Evolutionary conservation across 305 asterid species (phyloP).

Genomic region (Fraxinus floribunda): DNA sequence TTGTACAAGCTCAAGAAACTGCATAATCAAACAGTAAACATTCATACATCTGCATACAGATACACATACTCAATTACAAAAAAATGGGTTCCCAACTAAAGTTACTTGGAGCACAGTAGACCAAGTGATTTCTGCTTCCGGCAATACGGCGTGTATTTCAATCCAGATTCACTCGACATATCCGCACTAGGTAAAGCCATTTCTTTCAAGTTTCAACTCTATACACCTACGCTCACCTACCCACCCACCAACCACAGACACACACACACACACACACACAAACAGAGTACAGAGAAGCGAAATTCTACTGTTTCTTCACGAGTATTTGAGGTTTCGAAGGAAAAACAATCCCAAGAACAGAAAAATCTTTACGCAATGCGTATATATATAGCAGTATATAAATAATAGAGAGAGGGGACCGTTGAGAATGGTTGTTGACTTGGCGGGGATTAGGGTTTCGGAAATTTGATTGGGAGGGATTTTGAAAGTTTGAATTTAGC

Average conservation of each 20-base stretch:
- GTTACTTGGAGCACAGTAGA: slow-evolving; percentile 82
- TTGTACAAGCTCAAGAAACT: slow-evolving; percentile 77
- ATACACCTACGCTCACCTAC: background rate
- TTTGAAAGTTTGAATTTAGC: slow-evolving; percentile 55
- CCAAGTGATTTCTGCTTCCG: slow-evolving; percentile 94
- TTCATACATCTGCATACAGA: background rate
- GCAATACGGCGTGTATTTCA: slow-evolving; percentile 62
- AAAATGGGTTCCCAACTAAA: background rate
- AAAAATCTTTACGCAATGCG: background rate
- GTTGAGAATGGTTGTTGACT: slow-evolving; percentile 40
- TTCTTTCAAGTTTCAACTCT: background rate
- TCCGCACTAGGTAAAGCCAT: slow-evolving; percentile 32
- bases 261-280: too few relatives aligned
- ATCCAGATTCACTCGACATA: slow-evolving; percentile 54
- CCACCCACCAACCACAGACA: too few relatives aligned
- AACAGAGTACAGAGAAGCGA: too few relatives aligned
- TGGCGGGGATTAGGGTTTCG: slow-evolving; percentile 45
- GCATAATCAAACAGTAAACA: slow-evolving; percentile 20
- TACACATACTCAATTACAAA: background rate
- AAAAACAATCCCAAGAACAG: background rate
- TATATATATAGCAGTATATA: too few relatives aligned
- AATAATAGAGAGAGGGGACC: background rate
- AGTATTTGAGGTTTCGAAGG: too few relatives aligned
- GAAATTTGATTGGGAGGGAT: slow-evolving; percentile 46
- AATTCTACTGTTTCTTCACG: too few relatives aligned